These are phyloP conservation scores for Eucalyptus microcorys DNA, from an alignment of 345 rosid genomes.

Conservation along the genomic window DNA sequence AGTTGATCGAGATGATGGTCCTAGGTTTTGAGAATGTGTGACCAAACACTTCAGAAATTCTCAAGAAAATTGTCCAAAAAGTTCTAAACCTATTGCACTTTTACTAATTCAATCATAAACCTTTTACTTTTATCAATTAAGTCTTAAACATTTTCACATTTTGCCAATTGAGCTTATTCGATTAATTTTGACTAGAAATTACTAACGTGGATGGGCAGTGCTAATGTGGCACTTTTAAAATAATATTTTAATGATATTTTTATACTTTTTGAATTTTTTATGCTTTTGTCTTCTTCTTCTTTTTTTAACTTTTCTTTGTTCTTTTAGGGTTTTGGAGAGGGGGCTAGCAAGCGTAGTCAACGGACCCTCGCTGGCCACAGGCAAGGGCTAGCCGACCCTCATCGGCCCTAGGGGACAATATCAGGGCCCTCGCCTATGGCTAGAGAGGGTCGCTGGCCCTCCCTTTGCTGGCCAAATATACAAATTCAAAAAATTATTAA, in stretches of 20 bases:
- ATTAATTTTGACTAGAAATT: accelerated
- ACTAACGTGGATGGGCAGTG: accelerated
- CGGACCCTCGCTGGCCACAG: too few species aligned
- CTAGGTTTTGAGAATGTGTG: neutral
- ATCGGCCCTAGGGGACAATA: accelerated
- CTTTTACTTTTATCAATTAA: accelerated
- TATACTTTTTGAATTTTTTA: too few species aligned
- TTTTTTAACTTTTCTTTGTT: accelerated
- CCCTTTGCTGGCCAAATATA: accelerated
- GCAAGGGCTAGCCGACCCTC: accelerated
- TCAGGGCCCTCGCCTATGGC: accelerated
- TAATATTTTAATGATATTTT: accelerated
- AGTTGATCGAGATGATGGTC: neutral
- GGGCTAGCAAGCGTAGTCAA: accelerated
- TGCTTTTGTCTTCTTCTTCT: too few species aligned
- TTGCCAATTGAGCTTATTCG: accelerated
- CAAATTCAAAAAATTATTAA: too few species aligned
- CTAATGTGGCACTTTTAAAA: too few species aligned
- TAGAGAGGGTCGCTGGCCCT: accelerated
- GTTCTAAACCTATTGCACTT: accelerated
- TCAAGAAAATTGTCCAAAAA: accelerated
- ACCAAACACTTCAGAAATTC: accelerated
- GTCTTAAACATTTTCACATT: accelerated
- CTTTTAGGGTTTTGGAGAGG: too few species aligned
- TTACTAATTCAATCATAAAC: accelerated